Conservation (phyloP, 2,329 filamentous ascomycete species). For the Rhynchosporium graminicola region DNA sequence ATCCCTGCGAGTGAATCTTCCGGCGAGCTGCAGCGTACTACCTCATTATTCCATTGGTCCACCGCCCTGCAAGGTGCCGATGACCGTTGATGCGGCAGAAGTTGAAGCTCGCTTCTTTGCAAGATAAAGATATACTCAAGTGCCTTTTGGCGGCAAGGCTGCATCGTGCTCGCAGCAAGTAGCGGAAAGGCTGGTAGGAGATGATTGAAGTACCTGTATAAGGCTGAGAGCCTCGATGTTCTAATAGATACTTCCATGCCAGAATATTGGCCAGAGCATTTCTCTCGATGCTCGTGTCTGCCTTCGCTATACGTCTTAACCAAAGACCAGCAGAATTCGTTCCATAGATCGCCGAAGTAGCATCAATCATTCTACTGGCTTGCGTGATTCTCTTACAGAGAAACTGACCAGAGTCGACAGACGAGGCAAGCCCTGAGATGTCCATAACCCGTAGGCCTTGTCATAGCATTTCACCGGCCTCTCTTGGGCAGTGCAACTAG, state of each 20-base stretch:
- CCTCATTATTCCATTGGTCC: slow-evolving; percentile 13
- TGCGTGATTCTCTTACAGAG: not conserved
- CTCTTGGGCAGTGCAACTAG: not conserved
- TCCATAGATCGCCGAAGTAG: not conserved
- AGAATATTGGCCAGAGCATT: not conserved
- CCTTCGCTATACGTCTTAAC: not conserved
- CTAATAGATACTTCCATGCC: not conserved
- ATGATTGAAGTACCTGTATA: not conserved
- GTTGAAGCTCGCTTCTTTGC: not conserved
- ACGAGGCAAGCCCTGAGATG: not conserved
- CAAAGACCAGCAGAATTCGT: not conserved
- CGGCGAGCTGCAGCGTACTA: slow-evolving; percentile 1
- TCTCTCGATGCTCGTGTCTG: not conserved
- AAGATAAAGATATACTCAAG: not conserved
- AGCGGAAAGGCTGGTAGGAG: not conserved
- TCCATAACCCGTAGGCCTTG: not conserved
- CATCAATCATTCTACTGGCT: not conserved
- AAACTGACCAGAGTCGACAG: not conserved
- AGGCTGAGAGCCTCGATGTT: not conserved
- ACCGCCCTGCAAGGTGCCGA: slow-evolving; percentile 27
- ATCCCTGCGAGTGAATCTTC: slow-evolving; percentile 18
- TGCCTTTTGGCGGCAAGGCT: not conserved
- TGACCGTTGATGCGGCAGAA: slow-evolving; percentile 22
- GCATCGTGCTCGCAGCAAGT: too few species aligned
- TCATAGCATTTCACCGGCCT: not conserved